Evolutionary conservation across 2,329 filamentous ascomycete species (phyloP), one percentile per base, ranked within the genome.

Genomic region (Fusarium decemcellulare): DNA sequence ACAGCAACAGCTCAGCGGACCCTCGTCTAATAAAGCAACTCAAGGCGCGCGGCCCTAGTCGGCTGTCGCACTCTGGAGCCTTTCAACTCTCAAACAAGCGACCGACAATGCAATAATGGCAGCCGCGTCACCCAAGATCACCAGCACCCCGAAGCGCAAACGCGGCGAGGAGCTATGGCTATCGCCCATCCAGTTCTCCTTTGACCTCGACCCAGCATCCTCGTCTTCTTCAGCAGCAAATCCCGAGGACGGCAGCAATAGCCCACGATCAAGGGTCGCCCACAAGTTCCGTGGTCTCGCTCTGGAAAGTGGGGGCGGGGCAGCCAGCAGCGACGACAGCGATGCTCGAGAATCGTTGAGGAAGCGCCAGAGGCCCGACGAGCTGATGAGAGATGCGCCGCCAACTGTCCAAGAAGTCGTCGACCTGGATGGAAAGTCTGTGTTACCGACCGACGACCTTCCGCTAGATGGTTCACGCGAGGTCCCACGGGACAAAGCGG

Each of bases 231-330:
- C 77, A 37, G 58, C 74, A 30, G 58, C 74, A 30, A 61, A 65
- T 30, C 65, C 76, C 42, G 82, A 85, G 32, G 85, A 86, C 53
- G 86, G 85, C 61, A 83, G 79, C 72, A 81, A 77, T 67, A 89
- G 87, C 67, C 86, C 87, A n/a, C 81, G 83, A 57, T 84, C 84
- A 43, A 83, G 78, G 57, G 85, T 89, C 42, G 85, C 83, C 40
- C 83, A 85, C 73, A 81, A 81, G 71, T 88, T 89, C 76, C 81
- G 82, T 53, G 83, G 86, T 59, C 81, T 89, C 53, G 83, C 80
- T 14, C 77, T 89, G 58, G 79, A 75, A 71, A 74, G 77, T 75
- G 85, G 84, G 80, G 84, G 81, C 78, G 85, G 83, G 82, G 83
- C 69, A 58, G 71, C 74, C 62, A 67, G 63, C 58, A 59, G 65